Conservation (phyloP, 2,329 filamentous ascomycete species). For the Fusarium odoratissimum region DNA sequence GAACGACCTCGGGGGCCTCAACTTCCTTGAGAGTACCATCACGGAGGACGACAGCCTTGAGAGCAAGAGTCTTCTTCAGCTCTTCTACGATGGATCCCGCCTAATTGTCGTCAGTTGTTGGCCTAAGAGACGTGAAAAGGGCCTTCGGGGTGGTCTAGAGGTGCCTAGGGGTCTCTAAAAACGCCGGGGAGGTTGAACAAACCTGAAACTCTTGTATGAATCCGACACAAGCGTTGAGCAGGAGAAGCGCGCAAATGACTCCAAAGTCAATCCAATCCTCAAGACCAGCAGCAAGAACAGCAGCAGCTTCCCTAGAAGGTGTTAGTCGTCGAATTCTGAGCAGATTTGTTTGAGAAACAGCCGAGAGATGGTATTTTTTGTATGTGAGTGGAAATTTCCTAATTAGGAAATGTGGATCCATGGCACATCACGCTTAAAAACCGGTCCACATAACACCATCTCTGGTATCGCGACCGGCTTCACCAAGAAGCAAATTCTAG, state of each 20-base stretch:
- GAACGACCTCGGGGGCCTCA: slow-evolving; percentile 85
- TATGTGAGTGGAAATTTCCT: neutral
- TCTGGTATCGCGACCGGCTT: neutral
- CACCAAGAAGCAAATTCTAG: neutral
- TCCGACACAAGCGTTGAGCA: slow-evolving; percentile 87
- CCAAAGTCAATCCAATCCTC: slow-evolving; percentile 93
- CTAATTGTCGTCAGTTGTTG: no score
- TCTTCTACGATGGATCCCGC: no score
- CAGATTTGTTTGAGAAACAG: no score
- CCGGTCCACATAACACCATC: neutral
- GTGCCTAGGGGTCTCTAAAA: no score
- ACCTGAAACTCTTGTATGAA: no score
- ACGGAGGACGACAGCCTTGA: slow-evolving; percentile 89
- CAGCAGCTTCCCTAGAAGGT: slow-evolving; percentile 74
- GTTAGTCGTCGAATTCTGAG: no score
- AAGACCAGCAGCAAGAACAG: slow-evolving; percentile 84
- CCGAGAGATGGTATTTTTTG: no score
- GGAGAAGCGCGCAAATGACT: slow-evolving; percentile 84
- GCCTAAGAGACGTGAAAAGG: no score
- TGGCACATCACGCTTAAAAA: no score
- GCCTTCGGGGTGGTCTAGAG: no score
- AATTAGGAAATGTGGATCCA: neutral
- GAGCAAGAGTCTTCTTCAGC: no score
- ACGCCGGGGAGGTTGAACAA: no score
- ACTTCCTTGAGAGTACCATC: slow-evolving; percentile 81